phyloP scores from a whole-genome alignment of 768 basidiomycete genomes.

The Hortiboletus campestris region DNA sequence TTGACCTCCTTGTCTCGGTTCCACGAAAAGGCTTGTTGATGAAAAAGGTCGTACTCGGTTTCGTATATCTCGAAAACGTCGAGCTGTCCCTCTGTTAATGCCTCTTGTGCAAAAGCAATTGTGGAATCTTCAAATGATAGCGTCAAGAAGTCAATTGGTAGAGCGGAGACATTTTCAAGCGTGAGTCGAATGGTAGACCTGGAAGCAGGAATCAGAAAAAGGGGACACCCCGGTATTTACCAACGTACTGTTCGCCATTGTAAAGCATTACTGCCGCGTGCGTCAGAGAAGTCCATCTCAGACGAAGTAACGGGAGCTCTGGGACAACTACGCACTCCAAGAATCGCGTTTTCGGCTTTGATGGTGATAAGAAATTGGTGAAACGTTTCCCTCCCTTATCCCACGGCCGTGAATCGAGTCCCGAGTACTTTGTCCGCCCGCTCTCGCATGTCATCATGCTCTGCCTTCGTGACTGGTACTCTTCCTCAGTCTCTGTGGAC shows the following conservation, averaged over 20 bases:
- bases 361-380: conserved; percentile 25
- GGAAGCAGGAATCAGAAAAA: conserved; percentile 5
- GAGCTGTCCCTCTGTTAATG: conserved; percentile 76
- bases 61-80: conserved; percentile 88
- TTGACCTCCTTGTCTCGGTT: conserved; percentile 40
- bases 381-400: conserved; percentile 46
- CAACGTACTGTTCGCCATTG: conserved; percentile 81
- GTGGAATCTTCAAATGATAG: conserved; percentile 92
- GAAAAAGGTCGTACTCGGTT: conserved; percentile 77
- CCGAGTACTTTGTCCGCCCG: conserved; percentile 70
- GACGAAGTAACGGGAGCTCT: conserved; percentile 83
- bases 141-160: conserved; percentile 83
- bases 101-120: conserved; percentile 68
- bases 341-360: conserved; percentile 44
- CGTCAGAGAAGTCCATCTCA: conserved; percentile 84
- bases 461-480: conserved; percentile 51
- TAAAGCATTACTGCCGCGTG: conserved; percentile 96
- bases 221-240: not conserved
- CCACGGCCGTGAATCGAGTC: conserved; percentile 70
- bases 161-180: conserved; percentile 82
- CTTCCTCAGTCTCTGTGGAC: conserved; percentile 68
- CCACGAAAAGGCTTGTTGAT: conserved; percentile 83
- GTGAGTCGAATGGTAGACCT: conserved; percentile 85
- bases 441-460: conserved; percentile 63
- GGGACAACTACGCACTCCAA: conserved; percentile 82